Percentiles rank a stretch among this genome's conserved stretches.
phyloP scores from a whole-genome alignment of 2,329 filamentous ascomycete species.

The Cryphonectria carpinicola region DNA sequence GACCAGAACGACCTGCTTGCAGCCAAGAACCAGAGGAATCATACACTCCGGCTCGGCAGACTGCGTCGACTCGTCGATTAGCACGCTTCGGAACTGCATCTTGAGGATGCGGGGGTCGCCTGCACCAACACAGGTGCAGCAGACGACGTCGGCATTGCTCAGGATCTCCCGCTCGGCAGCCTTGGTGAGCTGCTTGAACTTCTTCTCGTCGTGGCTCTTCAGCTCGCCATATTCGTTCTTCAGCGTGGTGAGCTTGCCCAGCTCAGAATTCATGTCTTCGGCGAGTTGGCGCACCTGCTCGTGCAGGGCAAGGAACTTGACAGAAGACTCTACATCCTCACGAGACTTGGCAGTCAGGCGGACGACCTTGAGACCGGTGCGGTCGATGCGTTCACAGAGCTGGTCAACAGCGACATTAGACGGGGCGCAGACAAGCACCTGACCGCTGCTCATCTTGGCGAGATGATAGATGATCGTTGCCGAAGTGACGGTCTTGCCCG shows the following conservation, averaged over 20 bases:
- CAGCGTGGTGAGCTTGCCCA: conserved; percentile 89
- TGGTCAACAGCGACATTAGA: conserved; percentile 99
- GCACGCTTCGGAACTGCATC: conserved; percentile 96
- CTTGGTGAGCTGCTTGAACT: conserved; percentile 93
- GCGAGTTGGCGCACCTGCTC: conserved; percentile 93
- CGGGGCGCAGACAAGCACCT: conserved; percentile 93
- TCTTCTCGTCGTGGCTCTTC: conserved; percentile 96
- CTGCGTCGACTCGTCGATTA: conserved; percentile 98
- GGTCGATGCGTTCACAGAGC: conserved; percentile 94
- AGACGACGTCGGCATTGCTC: conserved; percentile 94
- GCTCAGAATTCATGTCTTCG: conserved; percentile 83
- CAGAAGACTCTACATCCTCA: conserved; percentile 98
- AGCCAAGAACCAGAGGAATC: conserved; percentile 95
- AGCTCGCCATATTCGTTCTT: conserved; percentile 91
- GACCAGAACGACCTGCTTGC: conserved; percentile 98
- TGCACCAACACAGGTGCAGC: conserved; percentile 97
- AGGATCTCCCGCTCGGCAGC: conserved; percentile 94
- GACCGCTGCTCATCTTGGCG: conserved; percentile 91
- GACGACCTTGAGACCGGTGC: conserved; percentile 93
- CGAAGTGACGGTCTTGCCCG: conserved; percentile 97
- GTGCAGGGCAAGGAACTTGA: conserved; percentile 92
- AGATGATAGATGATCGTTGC: conserved; percentile 98
- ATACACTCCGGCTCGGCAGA: conserved; percentile 98
- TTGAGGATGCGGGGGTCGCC: conserved; percentile 94
- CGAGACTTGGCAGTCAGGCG: conserved; percentile 98